Base-by-base conservation (phyloP, 306 rosid genomes). In the Rosa multiflora region DNA sequence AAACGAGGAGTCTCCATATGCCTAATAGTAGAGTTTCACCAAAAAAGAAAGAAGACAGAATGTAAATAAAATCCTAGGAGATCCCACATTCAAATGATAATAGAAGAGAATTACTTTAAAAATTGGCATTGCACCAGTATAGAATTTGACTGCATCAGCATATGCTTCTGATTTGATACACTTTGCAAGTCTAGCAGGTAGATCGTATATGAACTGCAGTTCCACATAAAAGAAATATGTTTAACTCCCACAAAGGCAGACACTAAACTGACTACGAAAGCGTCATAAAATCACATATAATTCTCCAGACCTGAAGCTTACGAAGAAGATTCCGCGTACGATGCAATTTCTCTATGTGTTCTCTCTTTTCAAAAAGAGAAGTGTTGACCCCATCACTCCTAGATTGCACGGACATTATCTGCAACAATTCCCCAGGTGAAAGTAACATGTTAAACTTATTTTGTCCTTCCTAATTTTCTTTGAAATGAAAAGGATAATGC, bases 401-500 rank as follows among this genome's bases (percentile, higher is more conserved):
- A 47, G 97, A 92, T 86, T 92, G 99, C 81, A 94, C 99, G 0
- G 97, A 92, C 86, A 91, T 83, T 78, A 92, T 94, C 97, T 94
- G 89, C 89, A 83, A 78, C 63, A 37, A 85, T 77, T 69, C 71
- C n/a, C 14, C 46, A 61, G 39, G 61, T 37, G 44, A 39, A 61
- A 3, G 37, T 32, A 5, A 79, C 61, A 53, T 29, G 32, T 82
- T 76, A 83, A 62, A 72, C 44, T 62, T 20, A 12, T 61, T 46
- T 71, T 47, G 76, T 61, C 49, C 53, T 63, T 21, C 49, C 47
- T 49, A 15, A 49, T 59, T 5, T 47, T 56, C 49, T 64, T 39
- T 23, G 32, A 80, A 77, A 67, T 52, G 21, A 9, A 59, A 29
- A 15, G 18, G 13, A 15, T 10, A 10, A 47, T 4, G 8, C 3